Conservation (phyloP, 2,329 filamentous ascomycete species). For the Verticillium klebahnii region DNA sequence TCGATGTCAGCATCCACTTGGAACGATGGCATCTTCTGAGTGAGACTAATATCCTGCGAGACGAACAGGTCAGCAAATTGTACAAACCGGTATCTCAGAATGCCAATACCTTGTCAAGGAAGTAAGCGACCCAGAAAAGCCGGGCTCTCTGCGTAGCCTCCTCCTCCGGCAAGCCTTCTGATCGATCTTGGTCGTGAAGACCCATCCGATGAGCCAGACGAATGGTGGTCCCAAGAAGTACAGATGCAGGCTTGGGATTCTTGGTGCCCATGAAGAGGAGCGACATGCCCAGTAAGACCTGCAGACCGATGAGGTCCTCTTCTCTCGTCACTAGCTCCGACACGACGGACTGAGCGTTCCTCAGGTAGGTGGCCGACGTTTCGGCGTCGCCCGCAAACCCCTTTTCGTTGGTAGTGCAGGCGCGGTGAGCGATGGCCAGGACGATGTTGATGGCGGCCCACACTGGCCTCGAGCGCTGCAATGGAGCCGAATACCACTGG, state of each 20-base stretch:
- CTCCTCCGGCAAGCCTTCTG: conserved; percentile 18
- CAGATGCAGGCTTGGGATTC: conserved; percentile 29
- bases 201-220: conserved; percentile 30
- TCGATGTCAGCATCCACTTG: conserved; percentile 36
- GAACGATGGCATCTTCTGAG: conserved; percentile 29
- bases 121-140: conserved; percentile 37
- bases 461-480: conserved; percentile 8
- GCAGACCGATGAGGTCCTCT: conserved; percentile 30
- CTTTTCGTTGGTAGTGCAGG: conserved; percentile 14
- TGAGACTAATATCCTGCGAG: conserved; percentile 28
- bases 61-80: background rate
- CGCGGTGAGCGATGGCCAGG: conserved; percentile 29
- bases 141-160: conserved; percentile 28
- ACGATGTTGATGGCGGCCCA: conserved; percentile 36
- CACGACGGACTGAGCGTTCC: conserved; percentile 31
- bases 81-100: background rate
- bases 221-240: conserved; percentile 33
- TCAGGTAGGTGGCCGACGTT: conserved; percentile 22
- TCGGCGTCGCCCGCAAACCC: conserved; percentile 12
- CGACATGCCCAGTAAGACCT: conserved; percentile 32
- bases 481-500: conserved; percentile 24
- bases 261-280: conserved; percentile 30
- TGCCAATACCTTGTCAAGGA: conserved; percentile 20
- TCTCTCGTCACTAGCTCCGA: conserved; percentile 32
- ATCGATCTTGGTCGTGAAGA: conserved; percentile 24